Conservation (phyloP, 1,284 basidiomycete species). For the Erythrobasidium hasegawianum region DNA sequence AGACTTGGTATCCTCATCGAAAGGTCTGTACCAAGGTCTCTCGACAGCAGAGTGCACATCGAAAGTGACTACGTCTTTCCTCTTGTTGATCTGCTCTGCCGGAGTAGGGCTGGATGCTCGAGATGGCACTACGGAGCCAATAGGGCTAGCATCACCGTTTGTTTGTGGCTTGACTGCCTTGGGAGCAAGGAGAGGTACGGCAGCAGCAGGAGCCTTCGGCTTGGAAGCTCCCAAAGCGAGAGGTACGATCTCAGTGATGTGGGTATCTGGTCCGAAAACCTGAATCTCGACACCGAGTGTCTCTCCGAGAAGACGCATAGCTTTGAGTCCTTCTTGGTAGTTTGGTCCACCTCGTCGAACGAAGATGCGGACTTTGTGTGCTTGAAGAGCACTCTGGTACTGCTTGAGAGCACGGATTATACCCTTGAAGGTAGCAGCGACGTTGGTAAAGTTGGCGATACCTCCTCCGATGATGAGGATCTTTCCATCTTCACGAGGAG, state of each 20-base stretch:
- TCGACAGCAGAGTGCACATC: conserved; percentile 69
- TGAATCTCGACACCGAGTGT: conserved; percentile 94
- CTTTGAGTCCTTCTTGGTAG: conserved; percentile 99
- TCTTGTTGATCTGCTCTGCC: background rate
- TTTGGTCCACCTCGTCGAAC: conserved; percentile 98
- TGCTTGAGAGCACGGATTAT: conserved; percentile 97
- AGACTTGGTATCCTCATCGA: conserved; percentile 86
- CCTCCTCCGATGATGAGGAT: conserved; percentile 99
- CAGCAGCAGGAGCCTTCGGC: conserved; percentile 50
- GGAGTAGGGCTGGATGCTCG: conserved; percentile 25
- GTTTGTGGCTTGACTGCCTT: conserved; percentile 43
- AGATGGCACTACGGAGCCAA: conserved; percentile 35
- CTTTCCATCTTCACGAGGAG: conserved; percentile 80
- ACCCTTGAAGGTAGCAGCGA: conserved; percentile 98
- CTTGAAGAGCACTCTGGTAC: conserved; percentile 78
- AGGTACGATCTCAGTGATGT: conserved; percentile 97
- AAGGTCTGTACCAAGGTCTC: conserved; percentile 79
- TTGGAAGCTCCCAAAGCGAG: conserved; percentile 79
- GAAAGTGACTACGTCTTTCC: conserved; percentile 51
- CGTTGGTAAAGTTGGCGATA: conserved; percentile 99
- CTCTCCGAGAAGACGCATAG: conserved; percentile 97
- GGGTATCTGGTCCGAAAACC: conserved; percentile 95
- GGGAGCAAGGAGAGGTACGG: conserved; percentile 43
- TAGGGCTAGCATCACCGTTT: conserved; percentile 39
- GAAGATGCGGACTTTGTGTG: conserved; percentile 85